Percentiles rank a stretch among this genome's conserved stretches.
These are phyloP conservation scores for Cystofilobasidium macerans DNA, from an alignment of 768 basidiomycete species.

Conservation along the genomic window DNA sequence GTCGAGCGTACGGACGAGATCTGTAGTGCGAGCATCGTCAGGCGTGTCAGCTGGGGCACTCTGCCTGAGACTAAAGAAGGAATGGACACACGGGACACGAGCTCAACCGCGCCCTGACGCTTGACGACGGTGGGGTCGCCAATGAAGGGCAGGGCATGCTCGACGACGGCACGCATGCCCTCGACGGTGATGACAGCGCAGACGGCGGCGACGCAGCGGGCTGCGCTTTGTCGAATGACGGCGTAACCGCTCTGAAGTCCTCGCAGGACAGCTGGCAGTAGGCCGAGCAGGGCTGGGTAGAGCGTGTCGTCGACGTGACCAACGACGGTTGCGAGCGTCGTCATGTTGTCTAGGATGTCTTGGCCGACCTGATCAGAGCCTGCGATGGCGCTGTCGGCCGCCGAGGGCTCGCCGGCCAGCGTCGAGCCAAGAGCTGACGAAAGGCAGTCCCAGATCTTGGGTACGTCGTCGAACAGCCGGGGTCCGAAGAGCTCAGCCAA, in stretches of 20 bases:
- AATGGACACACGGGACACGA: slow-evolving; percentile 67
- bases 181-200: slow-evolving; percentile 75
- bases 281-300: slow-evolving; percentile 54
- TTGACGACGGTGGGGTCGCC: slow-evolving; percentile 66
- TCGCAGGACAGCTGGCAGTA: slow-evolving; percentile 64
- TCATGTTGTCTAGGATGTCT: slow-evolving; percentile 83
- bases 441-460: slow-evolving; percentile 89
- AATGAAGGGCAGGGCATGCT: slow-evolving; percentile 66
- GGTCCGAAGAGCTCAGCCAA: slow-evolving; percentile 67
- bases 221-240: slow-evolving; percentile 77
- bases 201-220: slow-evolving; percentile 73
- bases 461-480: slow-evolving; percentile 62
- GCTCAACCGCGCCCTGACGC: slow-evolving; percentile 79
- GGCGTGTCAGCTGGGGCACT: not conserved
- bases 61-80: not conserved
- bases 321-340: slow-evolving; percentile 70
- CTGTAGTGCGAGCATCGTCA: slow-evolving; percentile 45
- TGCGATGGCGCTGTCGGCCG: not conserved
- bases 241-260: slow-evolving; percentile 78
- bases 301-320: slow-evolving; percentile 62
- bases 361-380: slow-evolving; percentile 51
- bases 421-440: not conserved
- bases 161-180: slow-evolving; percentile 82
- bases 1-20: slow-evolving; percentile 81
- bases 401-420: not conserved